Percentiles rank a stretch among this genome's conserved stretches.
Conservation (phyloP, 1,284 basidiomycete species). For the Cryptococcus jaspeensis region DNA sequence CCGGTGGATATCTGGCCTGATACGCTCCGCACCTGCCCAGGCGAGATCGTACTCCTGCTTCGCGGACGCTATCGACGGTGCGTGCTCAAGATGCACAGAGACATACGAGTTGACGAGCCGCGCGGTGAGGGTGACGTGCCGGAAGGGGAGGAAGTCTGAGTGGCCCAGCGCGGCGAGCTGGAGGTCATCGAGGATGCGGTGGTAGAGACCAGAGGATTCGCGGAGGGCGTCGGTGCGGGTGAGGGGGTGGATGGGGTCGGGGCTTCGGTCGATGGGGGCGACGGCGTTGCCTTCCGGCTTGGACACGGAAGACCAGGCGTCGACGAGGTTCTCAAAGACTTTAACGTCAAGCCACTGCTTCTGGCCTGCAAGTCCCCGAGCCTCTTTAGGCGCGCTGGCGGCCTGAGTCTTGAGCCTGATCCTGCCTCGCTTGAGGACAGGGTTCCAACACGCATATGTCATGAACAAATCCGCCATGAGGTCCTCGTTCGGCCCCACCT, state of each 20-base stretch:
- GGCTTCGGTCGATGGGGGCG: no score
- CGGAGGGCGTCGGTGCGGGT: slow-evolving; percentile 68
- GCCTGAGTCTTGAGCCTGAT: slow-evolving; percentile 6
- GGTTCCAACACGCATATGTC: slow-evolving; percentile 77
- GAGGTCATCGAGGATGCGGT: slow-evolving; percentile 63
- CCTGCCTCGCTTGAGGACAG: slow-evolving; percentile 44
- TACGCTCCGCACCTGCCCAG: slow-evolving; percentile 37
- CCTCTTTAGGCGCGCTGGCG: not conserved
- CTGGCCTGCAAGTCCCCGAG: no score
- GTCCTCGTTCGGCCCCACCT: slow-evolving; percentile 62
- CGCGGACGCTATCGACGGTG: slow-evolving; percentile 56
- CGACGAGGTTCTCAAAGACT: slow-evolving; percentile 11
- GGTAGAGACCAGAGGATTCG: slow-evolving; percentile 71
- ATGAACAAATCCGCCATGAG: slow-evolving; percentile 82
- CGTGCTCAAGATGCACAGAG: slow-evolving; percentile 61
- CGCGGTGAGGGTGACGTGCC: slow-evolving; percentile 61
- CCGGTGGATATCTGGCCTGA: slow-evolving; percentile 38
- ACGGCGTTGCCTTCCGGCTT: not conserved
- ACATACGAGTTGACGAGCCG: slow-evolving; percentile 79
- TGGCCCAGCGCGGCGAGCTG: slow-evolving; percentile 19
- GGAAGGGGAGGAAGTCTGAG: slow-evolving; percentile 53
- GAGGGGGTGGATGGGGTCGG: slow-evolving; percentile 54
- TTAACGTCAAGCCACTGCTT: slow-evolving; percentile 13
- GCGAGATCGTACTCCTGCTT: slow-evolving; percentile 32
- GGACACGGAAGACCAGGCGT: not conserved